Evolutionary conservation across 345 rosid genomes (phyloP), one percentile per base, ranked within the genome.

Genomic region (Euphorbia tirucalli): DNA sequence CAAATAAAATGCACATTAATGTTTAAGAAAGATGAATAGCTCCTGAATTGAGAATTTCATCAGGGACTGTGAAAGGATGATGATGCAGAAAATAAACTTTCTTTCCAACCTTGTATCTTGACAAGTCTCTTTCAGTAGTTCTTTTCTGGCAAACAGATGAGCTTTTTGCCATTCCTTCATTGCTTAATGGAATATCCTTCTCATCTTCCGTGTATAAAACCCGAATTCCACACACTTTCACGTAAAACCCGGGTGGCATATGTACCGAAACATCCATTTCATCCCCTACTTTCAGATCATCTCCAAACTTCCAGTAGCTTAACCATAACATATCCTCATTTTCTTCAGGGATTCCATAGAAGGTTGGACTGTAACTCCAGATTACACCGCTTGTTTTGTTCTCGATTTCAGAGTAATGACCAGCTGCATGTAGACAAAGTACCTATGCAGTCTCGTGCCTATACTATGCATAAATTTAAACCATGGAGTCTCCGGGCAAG

Each of bases 251-350:
- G 18, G 30, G 19, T 27, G 69, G 69, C 57, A 66, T 66, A 5
- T 22, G 39, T 37, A 66, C 69, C 0, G 69, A 66, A 66, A 66
- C 69, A 66, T 66, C 31, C 39, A 66, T 54, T 48, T 48, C 11
- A 28, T 66, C 57, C 22, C 69, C 69, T 48, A 48, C 69, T 66
- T 66, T 21, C 13, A 46, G 7, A 9, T 66, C 50, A 28, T 48
- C 49, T 52, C 41, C 63, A 24, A 69, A 69, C 35, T 24, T 69
- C 72, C 72, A 69, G 52, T 56, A 56, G 52, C 72, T 69, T 55
- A 69, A 56, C 63, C 72, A 69, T 55, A 69, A 8, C 62, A 69
- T 69, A 35, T 56, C 72, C 60, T 55, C 60, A 56, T 69, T 39
- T 13, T 54, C 72, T 11, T 69, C 72, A 10, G 72, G 72, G 28